Evolutionary conservation across 805 yeast species (phyloP), one percentile per base, ranked within the genome.

Genomic region (Pichia membranifaciens): DNA sequence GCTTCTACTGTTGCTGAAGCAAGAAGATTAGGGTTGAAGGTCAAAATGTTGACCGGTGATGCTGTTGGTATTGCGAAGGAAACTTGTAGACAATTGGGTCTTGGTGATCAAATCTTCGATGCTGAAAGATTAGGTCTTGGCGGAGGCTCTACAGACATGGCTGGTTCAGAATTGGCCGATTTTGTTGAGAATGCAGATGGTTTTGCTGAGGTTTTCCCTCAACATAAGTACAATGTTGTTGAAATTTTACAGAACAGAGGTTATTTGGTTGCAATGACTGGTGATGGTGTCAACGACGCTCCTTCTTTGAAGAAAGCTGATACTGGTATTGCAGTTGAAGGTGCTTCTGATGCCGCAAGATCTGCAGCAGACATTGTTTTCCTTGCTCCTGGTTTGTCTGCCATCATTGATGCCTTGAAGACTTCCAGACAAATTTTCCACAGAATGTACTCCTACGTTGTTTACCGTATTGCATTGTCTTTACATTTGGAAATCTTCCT

Each of bases 31-130:
- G 96, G 96, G 81, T 80, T 89, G 68, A 83, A 93, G 75, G 93
- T 89, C 62, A 89, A 89, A 84, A 89, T 89, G 96, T 82, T 89
- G 71, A 89, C 96, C 75, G 96, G 96, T 82, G 96, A 89, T 76
- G 96, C 96, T 71, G 96, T 89, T 67, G 96, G 96, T 81, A 89
- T 89, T 75, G 96, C 96, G 66, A 86, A 88, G 81, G 96, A 89
- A 78, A 89, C 96, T 69, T 87, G 96, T 75, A 86, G 96, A 75
- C 96, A 89, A 80, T 81, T 89, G 71, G 96, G 96, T 71, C 76
- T 89, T 25, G 96, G 96, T 75, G 85, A 95, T 62, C 87, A 87
- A 84, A 88, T 89, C 66, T 89, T 87, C 79, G 89, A 89, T 71
- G 96, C 96, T 65, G 96, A 89, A 76, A 83, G 91, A 75, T 81